phyloP scores from a whole-genome alignment of 2,329 filamentous ascomycete genomes.

The Claviceps maximensis region DNA sequence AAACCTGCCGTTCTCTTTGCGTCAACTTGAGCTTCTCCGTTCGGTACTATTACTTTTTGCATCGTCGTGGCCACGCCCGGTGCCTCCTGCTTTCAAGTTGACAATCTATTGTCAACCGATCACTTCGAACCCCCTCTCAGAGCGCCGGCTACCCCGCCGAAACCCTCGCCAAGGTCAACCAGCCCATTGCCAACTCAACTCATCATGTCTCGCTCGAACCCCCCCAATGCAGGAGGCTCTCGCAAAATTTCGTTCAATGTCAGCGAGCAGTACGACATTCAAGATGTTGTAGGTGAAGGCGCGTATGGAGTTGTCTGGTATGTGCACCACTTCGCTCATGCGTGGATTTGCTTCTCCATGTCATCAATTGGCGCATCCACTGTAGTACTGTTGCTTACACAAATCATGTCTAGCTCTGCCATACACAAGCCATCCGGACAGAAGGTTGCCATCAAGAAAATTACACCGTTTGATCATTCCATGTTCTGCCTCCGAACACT shows the following conservation, averaged over 20 bases:
- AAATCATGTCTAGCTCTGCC: slow-evolving; percentile 53
- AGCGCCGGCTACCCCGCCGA: slow-evolving; percentile 2
- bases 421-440: slow-evolving; percentile 96
- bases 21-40: not conserved
- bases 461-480: slow-evolving; percentile 96
- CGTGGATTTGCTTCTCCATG: not conserved
- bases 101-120: not conserved
- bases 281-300: slow-evolving; percentile 97
- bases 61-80: not conserved
- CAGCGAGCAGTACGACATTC: slow-evolving; percentile 98
- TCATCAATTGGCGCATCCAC: not conserved
- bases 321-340: not conserved
- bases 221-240: slow-evolving; percentile 47
- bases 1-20: not conserved
- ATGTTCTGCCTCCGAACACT: slow-evolving; percentile 97
- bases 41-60: not conserved
- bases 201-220: slow-evolving; percentile 43
- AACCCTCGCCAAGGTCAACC: not conserved
- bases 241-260: slow-evolving; percentile 99
- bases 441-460: slow-evolving; percentile 99
- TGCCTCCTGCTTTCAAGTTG: not conserved
- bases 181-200: not conserved
- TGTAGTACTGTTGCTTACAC: not conserved
- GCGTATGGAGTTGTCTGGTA: slow-evolving; percentile 98
- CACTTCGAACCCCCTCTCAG: not conserved